phyloP scores from a whole-genome alignment of 225 moss, liverwort and hornwort genomes.

The Pleurozium schreberi region DNA sequence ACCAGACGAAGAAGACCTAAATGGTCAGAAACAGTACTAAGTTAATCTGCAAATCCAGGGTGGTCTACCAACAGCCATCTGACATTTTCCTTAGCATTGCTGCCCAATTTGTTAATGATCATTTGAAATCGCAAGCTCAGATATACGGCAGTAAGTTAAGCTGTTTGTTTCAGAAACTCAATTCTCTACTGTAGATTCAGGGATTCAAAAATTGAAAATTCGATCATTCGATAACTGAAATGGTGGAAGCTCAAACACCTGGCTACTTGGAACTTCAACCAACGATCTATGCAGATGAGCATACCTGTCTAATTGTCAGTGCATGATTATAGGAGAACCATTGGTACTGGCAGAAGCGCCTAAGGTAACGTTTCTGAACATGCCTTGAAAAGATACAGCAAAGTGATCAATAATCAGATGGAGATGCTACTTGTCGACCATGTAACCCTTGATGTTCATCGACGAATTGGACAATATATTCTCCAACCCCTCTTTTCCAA shows the following conservation, averaged over 20 bases:
- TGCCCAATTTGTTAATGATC: constrained; percentile 40
- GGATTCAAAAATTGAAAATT: not conserved
- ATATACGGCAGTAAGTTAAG: not conserved
- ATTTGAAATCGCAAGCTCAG: not conserved
- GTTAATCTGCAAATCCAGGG: constrained; percentile 31
- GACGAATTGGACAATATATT: not conserved
- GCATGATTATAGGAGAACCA: constrained; percentile 41
- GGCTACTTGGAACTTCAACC: not conserved
- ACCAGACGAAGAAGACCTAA: not conserved
- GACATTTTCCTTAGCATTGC: constrained; percentile 63
- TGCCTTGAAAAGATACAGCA: constrained; percentile 31
- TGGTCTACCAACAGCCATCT: constrained; percentile 48
- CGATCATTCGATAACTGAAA: not conserved
- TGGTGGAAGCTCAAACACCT: not conserved
- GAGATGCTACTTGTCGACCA: not conserved
- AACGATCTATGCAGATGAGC: not conserved
- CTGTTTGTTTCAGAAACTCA: not conserved
- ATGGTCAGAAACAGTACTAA: not conserved
- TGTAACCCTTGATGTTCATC: not conserved
- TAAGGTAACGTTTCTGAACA: constrained; percentile 38
- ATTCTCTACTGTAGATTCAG: not conserved
- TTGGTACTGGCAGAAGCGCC: constrained; percentile 51
- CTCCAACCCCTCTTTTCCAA: not conserved
- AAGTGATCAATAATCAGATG: not conserved
- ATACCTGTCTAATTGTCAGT: constrained; percentile 48